Evolutionary conservation across 768 basidiomycete species (phyloP).

Genomic region (Leccinum barrowsii): DNA sequence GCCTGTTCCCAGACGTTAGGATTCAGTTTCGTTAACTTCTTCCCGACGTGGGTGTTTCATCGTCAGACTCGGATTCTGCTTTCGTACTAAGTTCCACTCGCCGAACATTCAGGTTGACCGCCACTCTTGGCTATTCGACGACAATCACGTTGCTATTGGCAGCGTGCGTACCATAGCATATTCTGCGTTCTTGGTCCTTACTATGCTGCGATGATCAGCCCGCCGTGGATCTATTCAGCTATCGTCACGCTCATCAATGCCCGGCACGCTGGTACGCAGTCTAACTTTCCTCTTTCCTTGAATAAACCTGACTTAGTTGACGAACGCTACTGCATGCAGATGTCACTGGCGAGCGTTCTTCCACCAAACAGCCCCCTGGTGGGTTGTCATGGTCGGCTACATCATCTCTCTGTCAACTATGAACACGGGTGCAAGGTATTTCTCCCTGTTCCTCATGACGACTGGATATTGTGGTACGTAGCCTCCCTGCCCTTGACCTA

Average conservation of each 20-base stretch:
- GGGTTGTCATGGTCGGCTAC: constrained; percentile 58
- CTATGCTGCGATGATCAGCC: constrained; percentile 33
- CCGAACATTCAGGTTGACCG: constrained; percentile 47
- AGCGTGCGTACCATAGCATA: constrained; percentile 40
- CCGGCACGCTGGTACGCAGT: constrained; percentile 46
- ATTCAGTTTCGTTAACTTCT: constrained; percentile 61
- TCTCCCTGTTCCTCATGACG: constrained; percentile 64
- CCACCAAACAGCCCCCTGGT: constrained; percentile 57
- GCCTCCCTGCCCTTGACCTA: not conserved
- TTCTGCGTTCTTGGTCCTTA: not conserved
- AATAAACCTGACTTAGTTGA: too few relatives aligned
- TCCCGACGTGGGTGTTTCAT: constrained; percentile 40
- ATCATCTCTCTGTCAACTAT: constrained; percentile 57
- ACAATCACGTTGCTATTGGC: constrained; percentile 56
- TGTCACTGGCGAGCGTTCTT: constrained; percentile 63
- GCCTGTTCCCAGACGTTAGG: constrained; percentile 51
- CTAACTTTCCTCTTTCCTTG: not conserved
- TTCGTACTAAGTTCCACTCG: not conserved
- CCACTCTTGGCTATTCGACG: constrained; percentile 59
- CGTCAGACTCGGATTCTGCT: not conserved
- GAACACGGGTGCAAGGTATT: constrained; percentile 50
- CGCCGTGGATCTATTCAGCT: constrained; percentile 58
- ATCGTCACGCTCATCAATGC: constrained; percentile 52
- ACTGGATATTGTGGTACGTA: constrained; percentile 44
- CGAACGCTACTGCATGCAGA: too few relatives aligned